These are phyloP conservation scores for Yarrowia galli DNA, from an alignment of 1,139 yeast species.

Conservation along the genomic window DNA sequence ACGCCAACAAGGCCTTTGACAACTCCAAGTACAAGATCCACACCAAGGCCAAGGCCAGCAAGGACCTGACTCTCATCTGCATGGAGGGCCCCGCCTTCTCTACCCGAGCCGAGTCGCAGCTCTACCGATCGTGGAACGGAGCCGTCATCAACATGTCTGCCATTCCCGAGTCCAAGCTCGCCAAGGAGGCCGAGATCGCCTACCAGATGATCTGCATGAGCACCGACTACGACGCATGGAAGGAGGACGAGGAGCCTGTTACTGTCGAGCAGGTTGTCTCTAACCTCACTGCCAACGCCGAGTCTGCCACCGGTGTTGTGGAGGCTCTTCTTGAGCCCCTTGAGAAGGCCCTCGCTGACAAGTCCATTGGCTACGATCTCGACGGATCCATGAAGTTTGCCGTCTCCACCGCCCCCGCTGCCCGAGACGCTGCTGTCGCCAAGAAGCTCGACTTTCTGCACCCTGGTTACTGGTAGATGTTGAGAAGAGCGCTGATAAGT, in stretches of 20 bases:
- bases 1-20: constrained; percentile 47
- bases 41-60: constrained; percentile 60
- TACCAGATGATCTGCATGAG: constrained; percentile 99
- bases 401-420: constrained; percentile 80
- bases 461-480: constrained; percentile 82
- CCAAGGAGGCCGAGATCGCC: constrained; percentile 95
- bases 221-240: constrained; percentile 99
- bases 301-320: constrained; percentile 79
- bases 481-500: not conserved
- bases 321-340: constrained; percentile 70
- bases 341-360: constrained; percentile 65
- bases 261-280: constrained; percentile 96
- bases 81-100: constrained; percentile 99
- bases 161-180: constrained; percentile 93
- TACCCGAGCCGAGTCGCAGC: constrained; percentile 93
- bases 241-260: constrained; percentile 91
- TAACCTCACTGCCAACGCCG: constrained; percentile 84
- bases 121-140: constrained; percentile 92
- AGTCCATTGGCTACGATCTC: constrained; percentile 72
- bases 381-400: constrained; percentile 80
- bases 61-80: constrained; percentile 83
- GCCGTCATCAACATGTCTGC: constrained; percentile 96
- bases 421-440: constrained; percentile 73
- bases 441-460: constrained; percentile 84
- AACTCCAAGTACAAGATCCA: constrained; percentile 54